Conservation (phyloP, 1,284 basidiomycete species). For the Phlebopus sp. region DNA sequence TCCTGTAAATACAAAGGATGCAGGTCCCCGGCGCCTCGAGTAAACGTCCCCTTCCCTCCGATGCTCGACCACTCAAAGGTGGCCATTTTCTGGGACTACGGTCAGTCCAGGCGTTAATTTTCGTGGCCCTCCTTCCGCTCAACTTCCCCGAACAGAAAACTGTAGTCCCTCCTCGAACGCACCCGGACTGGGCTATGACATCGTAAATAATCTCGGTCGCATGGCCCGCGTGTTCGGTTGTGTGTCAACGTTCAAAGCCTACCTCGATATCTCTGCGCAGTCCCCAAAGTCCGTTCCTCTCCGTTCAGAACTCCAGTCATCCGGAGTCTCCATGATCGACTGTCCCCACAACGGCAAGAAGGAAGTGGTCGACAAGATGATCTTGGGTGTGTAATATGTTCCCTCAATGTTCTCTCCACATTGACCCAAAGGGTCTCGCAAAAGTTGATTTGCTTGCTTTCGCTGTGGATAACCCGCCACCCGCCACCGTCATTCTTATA, state of each 20-base stretch:
- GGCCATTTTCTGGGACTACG: conserved; percentile 64
- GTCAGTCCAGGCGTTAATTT: conserved; percentile 33
- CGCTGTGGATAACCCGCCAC: conserved; percentile 43
- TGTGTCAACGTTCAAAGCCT: conserved; percentile 50
- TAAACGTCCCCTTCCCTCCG: conserved; percentile 13
- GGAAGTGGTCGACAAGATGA: conserved; percentile 41
- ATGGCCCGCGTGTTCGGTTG: conserved; percentile 44
- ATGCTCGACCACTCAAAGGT: conserved; percentile 40
- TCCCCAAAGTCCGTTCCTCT: conserved; percentile 31
- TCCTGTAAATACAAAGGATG: conserved; percentile 21
- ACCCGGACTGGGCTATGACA: conserved; percentile 42
- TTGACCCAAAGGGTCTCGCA: conserved; percentile 11
- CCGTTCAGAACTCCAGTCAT: conserved; percentile 57
- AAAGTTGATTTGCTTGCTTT: conserved; percentile 49
- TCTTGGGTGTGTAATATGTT: conserved; percentile 29
- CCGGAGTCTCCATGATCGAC: conserved; percentile 56
- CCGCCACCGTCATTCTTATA: conserved; percentile 45
- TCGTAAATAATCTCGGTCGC: conserved; percentile 43
- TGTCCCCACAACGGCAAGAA: conserved; percentile 58
- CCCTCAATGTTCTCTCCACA: neutral
- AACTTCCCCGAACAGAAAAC: conserved; percentile 43
- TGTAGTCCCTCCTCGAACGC: conserved; percentile 44
- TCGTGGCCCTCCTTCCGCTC: neutral
- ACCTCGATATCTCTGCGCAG: conserved; percentile 42
- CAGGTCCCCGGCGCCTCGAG: neutral